A percentile compares a stretch with the other conserved stretches of the same genome.
Evolutionary conservation across 805 yeast genomes (phyloP).

Genomic region (Candida chauliodis): DNA sequence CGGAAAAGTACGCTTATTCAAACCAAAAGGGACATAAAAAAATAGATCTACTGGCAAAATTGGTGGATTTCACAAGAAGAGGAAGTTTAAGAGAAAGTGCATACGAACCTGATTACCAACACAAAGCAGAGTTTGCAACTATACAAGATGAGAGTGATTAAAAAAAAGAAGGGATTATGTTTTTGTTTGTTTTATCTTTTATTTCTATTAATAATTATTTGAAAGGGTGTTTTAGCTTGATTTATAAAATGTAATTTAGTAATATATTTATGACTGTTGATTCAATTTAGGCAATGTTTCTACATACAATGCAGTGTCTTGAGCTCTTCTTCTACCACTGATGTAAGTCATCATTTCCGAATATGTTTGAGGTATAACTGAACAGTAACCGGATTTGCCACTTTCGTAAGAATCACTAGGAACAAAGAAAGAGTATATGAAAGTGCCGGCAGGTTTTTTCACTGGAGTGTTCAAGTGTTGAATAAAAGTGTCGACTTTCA

Average conservation of each 20-base stretch:
- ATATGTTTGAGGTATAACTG: conserved; percentile 84
- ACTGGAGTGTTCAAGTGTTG: conserved; percentile 60
- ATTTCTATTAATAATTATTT: conserved; percentile 1
- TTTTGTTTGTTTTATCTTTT: conserved; percentile 1
- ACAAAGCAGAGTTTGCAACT: conserved; percentile 32
- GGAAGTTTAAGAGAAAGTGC: conserved; percentile 41
- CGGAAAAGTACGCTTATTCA: conserved; percentile 11
- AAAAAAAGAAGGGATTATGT: too few relatives aligned
- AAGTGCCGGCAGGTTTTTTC: conserved; percentile 75
- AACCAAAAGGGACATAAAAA: background rate
- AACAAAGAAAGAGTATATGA: conserved; percentile 85
- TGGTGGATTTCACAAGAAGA: conserved; percentile 46
- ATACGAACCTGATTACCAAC: conserved; percentile 25
- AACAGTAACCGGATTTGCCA: conserved; percentile 55
- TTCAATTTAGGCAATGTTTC: conserved; percentile 26
- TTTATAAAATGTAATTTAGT: background rate
- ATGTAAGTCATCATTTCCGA: conserved; percentile 89
- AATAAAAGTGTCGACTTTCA: conserved; percentile 80
- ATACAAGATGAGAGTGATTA: conserved; percentile 31
- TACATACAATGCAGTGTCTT: conserved; percentile 70
- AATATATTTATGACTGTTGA: conserved; percentile 1
- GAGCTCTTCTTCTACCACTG: conserved; percentile 87
- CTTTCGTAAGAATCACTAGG: conserved; percentile 50
- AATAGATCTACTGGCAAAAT: conserved; percentile 28
- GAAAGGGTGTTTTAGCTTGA: background rate